Evolutionary conservation across 805 yeast species (phyloP).

Genomic region (Saccharomycopsis babjevae): DNA sequence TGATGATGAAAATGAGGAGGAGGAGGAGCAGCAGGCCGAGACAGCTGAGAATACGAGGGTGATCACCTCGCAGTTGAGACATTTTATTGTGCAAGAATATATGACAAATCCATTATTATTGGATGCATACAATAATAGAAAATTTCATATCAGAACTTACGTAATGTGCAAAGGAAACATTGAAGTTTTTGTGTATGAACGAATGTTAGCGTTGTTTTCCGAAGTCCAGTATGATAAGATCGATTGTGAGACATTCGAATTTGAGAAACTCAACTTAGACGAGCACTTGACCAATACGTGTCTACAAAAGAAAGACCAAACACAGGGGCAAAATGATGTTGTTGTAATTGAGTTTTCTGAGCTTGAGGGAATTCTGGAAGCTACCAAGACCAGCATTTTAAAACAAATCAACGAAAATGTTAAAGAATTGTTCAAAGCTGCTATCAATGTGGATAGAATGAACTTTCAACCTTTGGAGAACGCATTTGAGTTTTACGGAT

Average conservation of each 20-base stretch:
- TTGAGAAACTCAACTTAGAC: constrained; percentile 34
- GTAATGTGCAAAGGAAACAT: constrained; percentile 68
- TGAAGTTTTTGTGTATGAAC: constrained; percentile 66
- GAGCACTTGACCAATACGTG: constrained; percentile 95
- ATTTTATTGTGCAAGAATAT: constrained; percentile 84
- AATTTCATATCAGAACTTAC: constrained; percentile 85
- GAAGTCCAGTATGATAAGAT: constrained; percentile 36
- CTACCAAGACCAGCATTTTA: constrained; percentile 34
- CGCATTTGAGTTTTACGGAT: constrained; percentile 80
- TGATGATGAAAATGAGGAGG: constrained; percentile 64
- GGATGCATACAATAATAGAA: constrained; percentile 47
- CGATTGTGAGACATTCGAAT: constrained; percentile 23
- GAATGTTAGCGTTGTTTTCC: constrained; percentile 79
- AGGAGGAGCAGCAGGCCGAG: constrained; percentile 36
- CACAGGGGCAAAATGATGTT: constrained; percentile 21
- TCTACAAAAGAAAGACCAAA: constrained; percentile 49
- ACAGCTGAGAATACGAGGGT: constrained; percentile 32
- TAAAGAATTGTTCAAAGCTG: constrained; percentile 71
- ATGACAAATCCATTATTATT: constrained; percentile 58
- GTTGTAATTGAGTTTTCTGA: constrained; percentile 57
- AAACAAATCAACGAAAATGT: constrained; percentile 50
- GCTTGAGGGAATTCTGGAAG: constrained; percentile 28
- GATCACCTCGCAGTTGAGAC: constrained; percentile 78
- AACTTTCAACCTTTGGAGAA: constrained; percentile 75
- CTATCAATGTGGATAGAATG: constrained; percentile 66